Base-by-base conservation (phyloP, 495 filamentous ascomycete genomes). In the Annulohypoxylon moriforme region DNA sequence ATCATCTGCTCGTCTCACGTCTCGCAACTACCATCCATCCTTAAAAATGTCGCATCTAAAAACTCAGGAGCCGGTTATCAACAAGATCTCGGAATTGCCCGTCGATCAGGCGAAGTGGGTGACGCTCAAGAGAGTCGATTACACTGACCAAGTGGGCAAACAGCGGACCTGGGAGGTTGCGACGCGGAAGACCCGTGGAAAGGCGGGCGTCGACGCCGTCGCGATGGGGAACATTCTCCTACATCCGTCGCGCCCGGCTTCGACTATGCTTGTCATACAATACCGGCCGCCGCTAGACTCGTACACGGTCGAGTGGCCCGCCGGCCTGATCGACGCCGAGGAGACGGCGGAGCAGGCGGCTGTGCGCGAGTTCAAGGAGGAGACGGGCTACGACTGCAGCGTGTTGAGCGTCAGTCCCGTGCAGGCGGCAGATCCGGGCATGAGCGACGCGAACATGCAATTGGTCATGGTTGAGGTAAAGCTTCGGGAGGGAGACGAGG, bases 301-400 rank as follows among this genome's bases (percentile, higher is more conserved):
- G 36, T 86, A 91, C 55, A 89, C 89, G 34, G 88, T 97, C 58
- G 94, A 97, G 77, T 89, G 94, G 57, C 94, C 94, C 0, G 94
- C 94, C 0, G 94, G 94, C 0, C 78, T 97, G 8, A 87, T 97
- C 27, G 94, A 97, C 80, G 89, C 86, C 8, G 87, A 86, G 13
- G 94, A 97, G 78, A 91, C 88, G 10, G 87, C 92, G 2, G 92
- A 94, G 76, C 78, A 91, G 72, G 93, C 92, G 60, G 94, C 94
- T 0, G 88, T 96, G 36, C 83, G 94, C 40, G 94, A 97, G 78
- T 87, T 98, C 65, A 91, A 88, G 71, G 94, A 98, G 82, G 94
- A 98, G 81, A 97, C 93, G 3, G 94, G 94, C 1, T 97, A 94
- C 76, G 85, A 77, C 22, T 81, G 77, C 57, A 59, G 47, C 11